These are phyloP conservation scores for Yamadazyma dushanensis DNA, from an alignment of 1,139 yeast species.

Conservation along the genomic window DNA sequence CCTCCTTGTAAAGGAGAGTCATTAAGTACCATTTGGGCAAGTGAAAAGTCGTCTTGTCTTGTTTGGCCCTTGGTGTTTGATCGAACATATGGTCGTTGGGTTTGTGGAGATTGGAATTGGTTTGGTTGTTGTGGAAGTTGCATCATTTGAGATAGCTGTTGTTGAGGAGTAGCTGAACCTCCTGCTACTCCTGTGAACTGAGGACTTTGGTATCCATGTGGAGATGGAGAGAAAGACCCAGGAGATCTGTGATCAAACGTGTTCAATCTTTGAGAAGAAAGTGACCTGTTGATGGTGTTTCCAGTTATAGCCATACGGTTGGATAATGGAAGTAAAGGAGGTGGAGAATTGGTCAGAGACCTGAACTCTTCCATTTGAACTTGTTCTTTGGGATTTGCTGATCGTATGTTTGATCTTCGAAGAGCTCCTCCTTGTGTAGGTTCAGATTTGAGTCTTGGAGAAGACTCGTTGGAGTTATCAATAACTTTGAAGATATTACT, in stretches of 20 bases:
- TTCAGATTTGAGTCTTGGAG: conserved; percentile 18
- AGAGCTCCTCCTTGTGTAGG: not conserved
- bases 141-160: not conserved
- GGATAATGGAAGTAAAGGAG: conserved; percentile 9
- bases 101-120: not conserved
- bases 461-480: conserved; percentile 31
- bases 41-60: conserved; percentile 7
- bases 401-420: conserved; percentile 1
- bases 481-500: conserved; percentile 43
- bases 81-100: not conserved
- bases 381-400: conserved; percentile 2
- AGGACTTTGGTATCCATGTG: conserved; percentile 3
- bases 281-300: conserved; percentile 16
- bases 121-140: not conserved
- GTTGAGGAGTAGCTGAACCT: not conserved
- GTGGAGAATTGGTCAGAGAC: conserved; percentile 13
- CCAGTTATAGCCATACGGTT: conserved; percentile 19
- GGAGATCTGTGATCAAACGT: conserved; percentile 3
- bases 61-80: not conserved
- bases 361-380: conserved; percentile 8
- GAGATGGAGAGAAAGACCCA: not conserved
- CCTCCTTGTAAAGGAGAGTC: conserved; percentile 36
- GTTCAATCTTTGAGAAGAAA: conserved; percentile 3
- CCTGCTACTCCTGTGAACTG: not conserved
- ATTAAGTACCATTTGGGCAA: conserved; percentile 17